Conservation (phyloP, 768 basidiomycete genomes). For the Cystobasidium tubakii region DNA sequence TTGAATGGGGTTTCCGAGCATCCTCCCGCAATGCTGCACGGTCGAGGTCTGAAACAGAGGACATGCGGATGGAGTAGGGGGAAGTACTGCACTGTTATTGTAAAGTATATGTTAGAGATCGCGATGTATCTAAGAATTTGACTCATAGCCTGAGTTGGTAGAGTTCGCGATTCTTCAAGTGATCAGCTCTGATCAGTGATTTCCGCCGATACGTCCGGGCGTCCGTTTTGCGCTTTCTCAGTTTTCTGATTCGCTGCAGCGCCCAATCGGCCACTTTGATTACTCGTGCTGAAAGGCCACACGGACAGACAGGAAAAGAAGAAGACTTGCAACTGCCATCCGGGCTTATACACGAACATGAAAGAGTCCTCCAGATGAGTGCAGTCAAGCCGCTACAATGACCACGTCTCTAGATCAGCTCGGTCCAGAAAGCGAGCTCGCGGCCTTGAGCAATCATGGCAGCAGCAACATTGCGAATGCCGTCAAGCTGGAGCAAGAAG, state of each 20-base stretch:
- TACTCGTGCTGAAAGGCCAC: background rate
- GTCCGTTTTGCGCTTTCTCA: background rate
- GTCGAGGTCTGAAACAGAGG: background rate
- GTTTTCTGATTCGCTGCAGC: background rate
- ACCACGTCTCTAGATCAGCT: background rate
- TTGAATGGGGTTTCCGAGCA: constrained; percentile 37
- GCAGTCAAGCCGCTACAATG: background rate
- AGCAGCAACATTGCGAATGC: background rate
- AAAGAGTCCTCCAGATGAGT: background rate
- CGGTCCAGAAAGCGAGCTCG: background rate
- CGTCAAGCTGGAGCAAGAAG: constrained; percentile 7
- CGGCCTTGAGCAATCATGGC: background rate
- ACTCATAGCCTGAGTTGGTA: no score
- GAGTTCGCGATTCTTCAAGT: no score
- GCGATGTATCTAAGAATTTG: no score
- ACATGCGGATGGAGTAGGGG: background rate
- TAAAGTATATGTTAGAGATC: background rate
- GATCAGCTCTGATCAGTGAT: background rate
- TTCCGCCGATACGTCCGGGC: background rate
- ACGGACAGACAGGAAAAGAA: background rate
- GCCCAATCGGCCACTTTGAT: background rate
- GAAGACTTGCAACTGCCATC: background rate
- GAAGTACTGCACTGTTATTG: no score
- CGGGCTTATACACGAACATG: background rate
- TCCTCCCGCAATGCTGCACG: background rate